phyloP scores from a whole-genome alignment of 106 monocot species.

The Dioscorea dumetorum region DNA sequence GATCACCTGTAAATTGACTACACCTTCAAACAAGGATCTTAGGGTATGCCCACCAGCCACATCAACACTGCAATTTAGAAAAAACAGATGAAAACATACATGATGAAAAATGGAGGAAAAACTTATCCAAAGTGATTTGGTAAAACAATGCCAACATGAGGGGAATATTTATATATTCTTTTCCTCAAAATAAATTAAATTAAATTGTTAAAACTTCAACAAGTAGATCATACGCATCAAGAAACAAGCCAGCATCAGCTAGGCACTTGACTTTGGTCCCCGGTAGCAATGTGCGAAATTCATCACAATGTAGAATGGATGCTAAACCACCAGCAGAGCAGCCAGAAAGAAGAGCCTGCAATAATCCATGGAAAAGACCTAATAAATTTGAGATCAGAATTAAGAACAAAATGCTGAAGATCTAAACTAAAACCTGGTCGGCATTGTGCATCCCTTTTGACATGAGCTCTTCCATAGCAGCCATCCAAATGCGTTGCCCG shows the following conservation, averaged over 20 bases:
- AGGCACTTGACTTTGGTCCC: conserved; percentile 66
- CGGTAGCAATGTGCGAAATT: conserved; percentile 54
- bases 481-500: conserved; percentile 41
- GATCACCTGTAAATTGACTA: conserved; percentile 75
- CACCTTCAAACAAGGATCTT: conserved; percentile 60
- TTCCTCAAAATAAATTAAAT: too few species aligned
- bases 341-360: conserved; percentile 82
- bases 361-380: background rate
- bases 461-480: conserved; percentile 43
- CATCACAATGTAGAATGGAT: conserved; percentile 75
- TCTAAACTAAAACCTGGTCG: conserved; percentile 14
- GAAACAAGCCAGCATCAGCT: conserved; percentile 85
- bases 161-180: too few species aligned
- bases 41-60: conserved; percentile 65
- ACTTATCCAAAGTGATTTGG: too few species aligned
- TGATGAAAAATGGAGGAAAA: too few species aligned
- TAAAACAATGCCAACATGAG: too few species aligned
- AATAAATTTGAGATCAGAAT: background rate
- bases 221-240: conserved; percentile 59
- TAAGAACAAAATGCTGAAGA: background rate
- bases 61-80: conserved; percentile 44
- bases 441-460: conserved; percentile 37
- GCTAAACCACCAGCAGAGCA: conserved; percentile 91
- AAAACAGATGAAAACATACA: background rate
- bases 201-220: background rate